A percentile compares a stretch with the other conserved stretches of the same genome.
phyloP scores from a whole-genome alignment of 257 asterid genomes.

The Solanum phureja region DNA sequence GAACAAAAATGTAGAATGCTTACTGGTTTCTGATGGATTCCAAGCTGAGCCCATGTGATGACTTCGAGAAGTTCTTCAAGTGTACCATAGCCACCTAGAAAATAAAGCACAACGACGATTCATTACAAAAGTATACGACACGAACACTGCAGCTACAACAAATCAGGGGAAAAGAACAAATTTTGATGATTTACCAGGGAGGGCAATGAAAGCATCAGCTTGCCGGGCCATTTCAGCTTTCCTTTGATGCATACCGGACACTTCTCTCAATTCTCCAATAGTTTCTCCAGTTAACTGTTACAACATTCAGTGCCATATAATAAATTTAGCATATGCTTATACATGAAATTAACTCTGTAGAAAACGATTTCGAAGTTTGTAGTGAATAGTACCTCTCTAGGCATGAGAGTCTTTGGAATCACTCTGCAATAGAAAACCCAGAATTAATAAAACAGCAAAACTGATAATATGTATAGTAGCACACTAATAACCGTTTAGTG shows the following conservation, averaged over 20 bases:
- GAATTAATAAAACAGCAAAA: not conserved
- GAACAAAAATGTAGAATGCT: not conserved
- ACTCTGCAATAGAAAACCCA: slow-evolving; percentile 39
- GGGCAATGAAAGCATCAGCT: slow-evolving; percentile 96
- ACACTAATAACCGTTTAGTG: not conserved
- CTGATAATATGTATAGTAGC: not conserved
- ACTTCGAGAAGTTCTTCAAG: slow-evolving; percentile 98
- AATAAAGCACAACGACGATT: not conserved
- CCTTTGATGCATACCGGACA: slow-evolving; percentile 87
- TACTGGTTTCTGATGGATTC: slow-evolving; percentile 92
- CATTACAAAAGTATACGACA: not conserved
- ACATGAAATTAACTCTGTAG: not conserved
- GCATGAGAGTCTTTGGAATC: slow-evolving; percentile 91
- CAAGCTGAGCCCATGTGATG: slow-evolving; percentile 96
- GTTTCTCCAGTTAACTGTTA: slow-evolving; percentile 65
- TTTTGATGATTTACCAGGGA: slow-evolving; percentile 46
- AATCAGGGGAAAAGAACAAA: not conserved
- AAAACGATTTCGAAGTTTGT: not conserved
- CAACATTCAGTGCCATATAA: not conserved
- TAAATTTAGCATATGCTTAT: not conserved
- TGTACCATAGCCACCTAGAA: slow-evolving; percentile 86
- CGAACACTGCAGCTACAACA: not conserved
- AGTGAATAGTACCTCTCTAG: slow-evolving; percentile 48
- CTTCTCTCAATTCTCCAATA: slow-evolving; percentile 79
- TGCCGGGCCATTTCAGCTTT: slow-evolving; percentile 97